Evolutionary conservation across 2,329 filamentous ascomycete species (phyloP), one percentile per base, ranked within the genome.

Genomic region (Phaeosphaeriaceae sp.): DNA sequence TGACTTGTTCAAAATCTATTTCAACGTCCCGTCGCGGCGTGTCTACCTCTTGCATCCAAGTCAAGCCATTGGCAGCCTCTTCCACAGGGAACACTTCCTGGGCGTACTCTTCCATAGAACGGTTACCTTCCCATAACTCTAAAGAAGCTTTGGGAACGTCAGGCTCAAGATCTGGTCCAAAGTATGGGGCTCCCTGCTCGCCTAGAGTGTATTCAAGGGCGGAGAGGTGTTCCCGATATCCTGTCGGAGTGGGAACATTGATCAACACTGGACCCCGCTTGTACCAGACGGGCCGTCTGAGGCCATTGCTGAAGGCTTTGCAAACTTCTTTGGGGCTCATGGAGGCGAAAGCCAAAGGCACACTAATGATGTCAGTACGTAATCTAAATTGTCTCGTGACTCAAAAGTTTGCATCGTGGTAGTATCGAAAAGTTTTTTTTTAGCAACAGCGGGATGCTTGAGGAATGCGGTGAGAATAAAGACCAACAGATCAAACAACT

Each of bases 1-100:
- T 73, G 64, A 71, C 63, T 54, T 67, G 64, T 57, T 66, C 61
- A 51, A 70, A 67, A 54, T 71, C 67, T 48, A 66, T 56, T 39
- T 73, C 71, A 46, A 71, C 53, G 52, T 68, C 67, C 48, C 64
- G 65, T 46, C 58, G 61, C 53, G 70, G 70, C 59, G 68, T 73
- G 53, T 72, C 70, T 56, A 76, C 74, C 69, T 82, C 79, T 54
- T 79, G 76, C 93, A 97, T 97, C 94, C 94, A 99, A 13, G 88
- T 90, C 67, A 94, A 77, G 4, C 93, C 93, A 70, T 97, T 97
- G 26, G 92, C 91, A 62, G 92, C 88, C 76, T 99, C 94, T 73
- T 99, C 94, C 11, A 97, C 82, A 0, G 91, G 90, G 65, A 97
- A 97, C 21, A 95, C 92, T 71, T 97, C 94, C 40, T 89, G 83